Evolutionary conservation across 2,329 filamentous ascomycete species (phyloP), one percentile per base, ranked within the genome.

Genomic region (Cladosporium sp.): DNA sequence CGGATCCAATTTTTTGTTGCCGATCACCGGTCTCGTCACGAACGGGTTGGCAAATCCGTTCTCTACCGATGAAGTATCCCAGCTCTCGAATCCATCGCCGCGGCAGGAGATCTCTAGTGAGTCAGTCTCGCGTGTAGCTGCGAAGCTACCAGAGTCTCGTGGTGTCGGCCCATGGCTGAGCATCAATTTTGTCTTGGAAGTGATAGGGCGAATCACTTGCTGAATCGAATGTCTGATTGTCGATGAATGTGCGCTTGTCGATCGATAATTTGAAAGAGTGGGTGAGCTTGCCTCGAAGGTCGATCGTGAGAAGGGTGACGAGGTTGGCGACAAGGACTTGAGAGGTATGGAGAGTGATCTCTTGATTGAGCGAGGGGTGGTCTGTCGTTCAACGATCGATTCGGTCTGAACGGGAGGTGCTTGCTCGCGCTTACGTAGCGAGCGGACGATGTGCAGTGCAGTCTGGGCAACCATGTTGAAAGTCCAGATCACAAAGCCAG

Each of bases 61-160:
- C 2, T 82, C 86, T 2, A 90, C 85, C 0, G 80, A 78, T 0
- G 86, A 88, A 0, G 86, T 89, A 67, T 91, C 88, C 88, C 88
- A 91, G 2, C 82, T 85, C 66, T 90, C 88, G 66, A 91, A 90
- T 1, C 84, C 83, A 61, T 88, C 86, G 2, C 73, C 70, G 34
- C 74, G 74, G 25, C 75, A 70, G 17, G 69, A 61, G n/a, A 68
- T 71, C 42, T 74, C 71, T 20, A 74, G 74, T 70, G 43, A 52
- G 37, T 34, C 67, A 64, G 40, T 61, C 62, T 58, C 73, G 55
- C 57, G 58, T 52, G 54, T 55, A 42, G 61, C 59, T 28, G 73
- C 73, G 34, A 74, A 49, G 51, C 66, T 65, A 50, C 62, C 61
- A 7, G 67, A 63, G 36, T 68, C 67, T 52, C 67, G 71, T 0